phyloP scores from a whole-genome alignment of 2,329 filamentous ascomycete genomes.

The Cladosporium sphaerospermum region DNA sequence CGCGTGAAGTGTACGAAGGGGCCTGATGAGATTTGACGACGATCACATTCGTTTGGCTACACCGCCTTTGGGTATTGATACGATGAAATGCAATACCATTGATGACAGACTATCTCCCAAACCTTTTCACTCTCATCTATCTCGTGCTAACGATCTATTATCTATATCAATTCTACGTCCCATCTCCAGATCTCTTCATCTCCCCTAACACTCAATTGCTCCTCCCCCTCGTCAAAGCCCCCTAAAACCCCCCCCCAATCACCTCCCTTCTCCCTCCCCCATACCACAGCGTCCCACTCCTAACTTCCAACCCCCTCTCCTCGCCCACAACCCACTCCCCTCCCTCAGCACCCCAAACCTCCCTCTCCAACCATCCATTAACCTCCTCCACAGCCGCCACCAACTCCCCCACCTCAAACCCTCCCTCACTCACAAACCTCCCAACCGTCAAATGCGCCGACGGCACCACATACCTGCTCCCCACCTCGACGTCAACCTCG shows the following conservation, averaged over 20 bases:
- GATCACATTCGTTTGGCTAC: neutral
- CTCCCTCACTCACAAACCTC: slow-evolving; percentile 64
- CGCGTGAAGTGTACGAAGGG: neutral
- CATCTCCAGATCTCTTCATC: no score
- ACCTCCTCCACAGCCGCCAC: slow-evolving; percentile 66
- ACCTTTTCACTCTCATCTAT: no score
- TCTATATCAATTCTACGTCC: no score
- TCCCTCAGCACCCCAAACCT: slow-evolving; percentile 60
- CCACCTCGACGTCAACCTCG: slow-evolving; percentile 61
- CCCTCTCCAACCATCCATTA: slow-evolving; percentile 65
- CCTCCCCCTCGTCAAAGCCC: neutral
- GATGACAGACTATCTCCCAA: no score
- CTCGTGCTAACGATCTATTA: no score
- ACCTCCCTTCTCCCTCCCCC: slow-evolving; percentile 64
- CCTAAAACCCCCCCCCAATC: slow-evolving; percentile 44
- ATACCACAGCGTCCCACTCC: slow-evolving; percentile 78
- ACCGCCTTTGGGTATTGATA: no score
- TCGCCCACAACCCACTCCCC: slow-evolving; percentile 86
- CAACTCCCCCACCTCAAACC: slow-evolving; percentile 52
- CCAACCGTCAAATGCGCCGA: slow-evolving; percentile 85
- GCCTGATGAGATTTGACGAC: neutral
- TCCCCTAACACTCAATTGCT: no score
- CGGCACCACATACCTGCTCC: slow-evolving; percentile 78
- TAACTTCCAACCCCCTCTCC: slow-evolving; percentile 70
- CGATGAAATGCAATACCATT: no score